Evolutionary conservation across 176 grass and related monocot species (phyloP), one percentile per base, ranked within the genome.

Genomic region (Paspalum notatum): DNA sequence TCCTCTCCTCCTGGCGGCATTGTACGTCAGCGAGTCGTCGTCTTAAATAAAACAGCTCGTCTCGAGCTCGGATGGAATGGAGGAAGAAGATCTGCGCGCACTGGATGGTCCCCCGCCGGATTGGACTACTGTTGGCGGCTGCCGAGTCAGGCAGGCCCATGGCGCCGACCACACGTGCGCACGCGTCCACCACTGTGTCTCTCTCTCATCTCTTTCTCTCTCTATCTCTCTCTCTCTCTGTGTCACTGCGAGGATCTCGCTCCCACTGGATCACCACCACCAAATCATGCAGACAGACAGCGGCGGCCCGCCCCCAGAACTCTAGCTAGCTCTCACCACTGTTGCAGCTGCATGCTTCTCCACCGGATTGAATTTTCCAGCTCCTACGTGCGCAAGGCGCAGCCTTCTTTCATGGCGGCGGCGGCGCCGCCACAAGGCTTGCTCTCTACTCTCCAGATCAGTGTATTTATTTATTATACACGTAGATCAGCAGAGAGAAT

Each of bases 51-150:
- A 73, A 25, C 32, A 26, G 68, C 61, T 15, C 0, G 59, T 44
- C 54, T 15, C 9, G 62, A 58, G 68, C 60, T 52, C 21, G 59
- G 39, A 46, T 4, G 71, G 60, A 67, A 18, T 3, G 76, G 59
- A 59, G 54, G 79, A 66, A 76, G 79, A 25, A 75, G 72, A 64
- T 80, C 72, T 77, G 75, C 79, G 8, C 5, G 17, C 60, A 25
- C 64, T 20, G 9, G 44, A 83, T 92, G 92, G 92, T 92, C 92
- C 89, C 92, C 46, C 24, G 61, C 24, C 67, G 63, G 83, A 82
- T 83, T 62, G 42, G 74, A 83, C 73, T 64, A 59, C 41, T 51
- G 56, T 9, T 51, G 62, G 21, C 42, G 5, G 39, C 58, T 49
- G 20, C 66, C 44, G 27, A 68, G 20, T 13, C 9, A 72, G 38